A percentile compares a stretch with the other conserved stretches of the same genome.
Conservation (phyloP, 768 basidiomycete species). For the Tricholomella constricta region DNA sequence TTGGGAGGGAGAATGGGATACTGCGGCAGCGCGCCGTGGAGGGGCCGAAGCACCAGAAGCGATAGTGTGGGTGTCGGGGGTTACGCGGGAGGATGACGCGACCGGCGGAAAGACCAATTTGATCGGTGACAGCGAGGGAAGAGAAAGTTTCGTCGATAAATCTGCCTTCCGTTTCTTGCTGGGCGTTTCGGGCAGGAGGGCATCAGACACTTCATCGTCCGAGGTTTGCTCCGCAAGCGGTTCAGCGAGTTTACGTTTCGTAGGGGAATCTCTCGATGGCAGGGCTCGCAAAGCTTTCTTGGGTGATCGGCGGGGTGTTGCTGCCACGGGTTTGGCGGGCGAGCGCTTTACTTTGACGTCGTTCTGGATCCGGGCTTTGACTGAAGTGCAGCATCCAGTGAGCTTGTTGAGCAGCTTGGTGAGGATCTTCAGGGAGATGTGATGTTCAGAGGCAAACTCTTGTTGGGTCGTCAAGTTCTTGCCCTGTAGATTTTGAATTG, state of each 20-base stretch:
- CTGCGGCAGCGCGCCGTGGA: not conserved
- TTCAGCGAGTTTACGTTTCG: constrained; percentile 35
- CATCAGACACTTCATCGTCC: constrained; percentile 27
- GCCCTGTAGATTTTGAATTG: constrained; percentile 2
- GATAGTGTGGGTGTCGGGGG: not conserved
- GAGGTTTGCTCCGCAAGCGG: constrained; percentile 15
- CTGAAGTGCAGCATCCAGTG: constrained; percentile 21
- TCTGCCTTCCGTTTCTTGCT: constrained; percentile 41
- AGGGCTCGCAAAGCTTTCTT: constrained; percentile 28
- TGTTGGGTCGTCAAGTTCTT: constrained; percentile 13
- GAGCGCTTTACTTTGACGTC: constrained; percentile 19
- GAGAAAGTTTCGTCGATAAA: constrained; percentile 13
- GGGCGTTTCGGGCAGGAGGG: constrained; percentile 40
- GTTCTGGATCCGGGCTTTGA: constrained; percentile 21
- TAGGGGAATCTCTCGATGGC: constrained; percentile 38
- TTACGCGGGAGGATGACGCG: constrained; percentile 17
- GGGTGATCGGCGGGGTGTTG: constrained; percentile 23
- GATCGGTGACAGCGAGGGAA: constrained; percentile 4
- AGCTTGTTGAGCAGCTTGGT: constrained; percentile 23
- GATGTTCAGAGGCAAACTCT: constrained; percentile 25
- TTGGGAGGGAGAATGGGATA: not conserved
- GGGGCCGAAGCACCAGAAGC: not conserved
- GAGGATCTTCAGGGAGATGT: constrained; percentile 24
- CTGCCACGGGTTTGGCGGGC: constrained; percentile 19
- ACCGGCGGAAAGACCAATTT: constrained; percentile 16